Evolutionary conservation across 83 land plant genomes (phyloP).

Genomic region (Picea abies): DNA sequence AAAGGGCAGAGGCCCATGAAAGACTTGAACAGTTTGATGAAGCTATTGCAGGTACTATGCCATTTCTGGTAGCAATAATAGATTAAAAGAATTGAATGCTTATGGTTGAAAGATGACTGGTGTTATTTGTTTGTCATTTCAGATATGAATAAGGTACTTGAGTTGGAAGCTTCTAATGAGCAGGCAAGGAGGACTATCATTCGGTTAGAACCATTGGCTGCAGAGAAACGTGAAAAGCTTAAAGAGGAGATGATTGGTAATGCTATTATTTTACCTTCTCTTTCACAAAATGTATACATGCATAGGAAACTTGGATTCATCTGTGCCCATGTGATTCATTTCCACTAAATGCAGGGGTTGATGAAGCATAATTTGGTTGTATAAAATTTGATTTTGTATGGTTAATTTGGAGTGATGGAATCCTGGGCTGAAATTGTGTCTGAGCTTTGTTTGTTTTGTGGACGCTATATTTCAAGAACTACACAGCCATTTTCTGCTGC

Average conservation of each 20-base stretch:
- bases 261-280: background rate
- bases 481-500: too few relatives aligned
- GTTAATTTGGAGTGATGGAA: too few relatives aligned
- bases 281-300: background rate
- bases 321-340: too few relatives aligned
- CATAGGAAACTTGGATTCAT: background rate
- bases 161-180: constrained; percentile 82
- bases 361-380: too few relatives aligned
- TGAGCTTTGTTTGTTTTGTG: too few relatives aligned
- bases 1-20: constrained; percentile 92
- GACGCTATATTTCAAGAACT: too few relatives aligned
- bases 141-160: constrained; percentile 86
- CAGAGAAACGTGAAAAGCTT: constrained; percentile 84
- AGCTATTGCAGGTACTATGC: constrained; percentile 72
- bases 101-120: background rate
- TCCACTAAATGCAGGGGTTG: too few relatives aligned
- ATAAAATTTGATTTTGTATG: too few relatives aligned
- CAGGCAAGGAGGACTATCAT: constrained; percentile 55
- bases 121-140: constrained; percentile 17
- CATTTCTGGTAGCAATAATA: background rate
- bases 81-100: background rate
- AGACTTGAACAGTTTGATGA: constrained; percentile 90
- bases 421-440: too few relatives aligned
- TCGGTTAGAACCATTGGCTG: constrained; percentile 81
- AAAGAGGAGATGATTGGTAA: constrained; percentile 98